Base-by-base conservation (phyloP, 352 stramenopile genomes). In the Globisporangium acanthophoron region DNA sequence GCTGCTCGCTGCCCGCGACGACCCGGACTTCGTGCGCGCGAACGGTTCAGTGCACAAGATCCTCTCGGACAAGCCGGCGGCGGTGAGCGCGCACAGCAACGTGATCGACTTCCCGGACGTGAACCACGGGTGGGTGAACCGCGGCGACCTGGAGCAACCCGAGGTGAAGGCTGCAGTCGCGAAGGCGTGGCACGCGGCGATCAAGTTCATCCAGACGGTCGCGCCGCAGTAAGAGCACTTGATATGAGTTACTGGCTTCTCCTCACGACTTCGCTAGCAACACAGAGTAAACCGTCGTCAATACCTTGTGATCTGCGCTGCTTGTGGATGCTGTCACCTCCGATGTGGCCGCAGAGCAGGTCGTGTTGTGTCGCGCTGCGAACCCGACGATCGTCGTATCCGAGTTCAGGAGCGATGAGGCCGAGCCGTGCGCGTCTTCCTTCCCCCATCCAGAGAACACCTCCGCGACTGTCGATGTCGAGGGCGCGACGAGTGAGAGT, bases 101-200 rank as follows among this genome's bases (percentile, higher is more conserved):
- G 72, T 78, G 13, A 46, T 77, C 11, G 66, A 83, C 58, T 90
- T 84, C 64, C 58, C 61, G 12, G 52, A 76, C 31, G 66, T 78
- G 39, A 64, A 74, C 27, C 73, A 87, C 47, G 72, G 73, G 46
- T 90, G 75, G 75, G 75, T 86, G 49, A 79, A 81, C 69, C 72
- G 76, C 56, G 73, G 73, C 20, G 71, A 86, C 46, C 20, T 87
- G n/a, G 58, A 67, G 12, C 65, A 87, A 56, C 35, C 66, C 15
- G 59, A 52, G 7, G 49, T 71, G 16, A 71, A 77, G 52, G 54
- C 51, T 5, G 59, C 49, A n/a, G 71, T 87, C 8, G 64, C 62
- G 50, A 71, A 76, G 52, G 73, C 77, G 4, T 85, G 76, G 64
- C 62, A 77, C 55, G 44, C 37, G 27, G 70, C 66, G 12, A 33